Evolutionary conservation across 2,329 filamentous ascomycete species (phyloP).

Genomic region (Penicillium sp.): DNA sequence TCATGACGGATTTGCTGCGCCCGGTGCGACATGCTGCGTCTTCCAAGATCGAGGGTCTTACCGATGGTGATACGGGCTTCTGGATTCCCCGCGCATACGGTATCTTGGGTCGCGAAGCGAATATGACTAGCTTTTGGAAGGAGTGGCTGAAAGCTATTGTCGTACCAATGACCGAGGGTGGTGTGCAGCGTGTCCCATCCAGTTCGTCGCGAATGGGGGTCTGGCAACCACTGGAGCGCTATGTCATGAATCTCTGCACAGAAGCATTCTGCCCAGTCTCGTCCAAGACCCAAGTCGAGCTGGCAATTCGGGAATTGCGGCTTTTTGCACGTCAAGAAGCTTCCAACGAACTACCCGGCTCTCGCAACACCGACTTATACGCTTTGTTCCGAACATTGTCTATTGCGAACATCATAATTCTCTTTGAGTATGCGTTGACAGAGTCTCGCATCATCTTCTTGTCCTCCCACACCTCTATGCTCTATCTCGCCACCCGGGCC

Average conservation of each 20-base stretch:
- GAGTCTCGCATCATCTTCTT: constrained; percentile 96
- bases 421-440: constrained; percentile 90
- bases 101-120: constrained; percentile 81
- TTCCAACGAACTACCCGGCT: constrained; percentile 87
- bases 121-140: constrained; percentile 92
- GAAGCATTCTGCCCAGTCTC: constrained; percentile 90
- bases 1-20: constrained; percentile 95
- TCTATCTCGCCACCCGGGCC: constrained; percentile 90
- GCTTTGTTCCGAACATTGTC: constrained; percentile 88
- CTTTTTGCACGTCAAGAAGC: constrained; percentile 94
- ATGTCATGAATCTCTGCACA: constrained; percentile 94
- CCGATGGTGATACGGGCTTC: constrained; percentile 90
- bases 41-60: constrained; percentile 95
- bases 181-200: constrained; percentile 77
- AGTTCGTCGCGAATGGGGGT: constrained; percentile 88
- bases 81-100: constrained; percentile 96
- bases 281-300: constrained; percentile 93
- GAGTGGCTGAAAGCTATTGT: constrained; percentile 93
- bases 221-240: constrained; percentile 95
- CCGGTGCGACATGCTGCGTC: constrained; percentile 92
- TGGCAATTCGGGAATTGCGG: constrained; percentile 84
- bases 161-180: constrained; percentile 94
- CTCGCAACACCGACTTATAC: constrained; percentile 88
- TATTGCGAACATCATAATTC: constrained; percentile 85
- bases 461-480: constrained; percentile 94